Evolutionary conservation across 441 rosid species (phyloP).

Genomic region (Iberis amara): DNA sequence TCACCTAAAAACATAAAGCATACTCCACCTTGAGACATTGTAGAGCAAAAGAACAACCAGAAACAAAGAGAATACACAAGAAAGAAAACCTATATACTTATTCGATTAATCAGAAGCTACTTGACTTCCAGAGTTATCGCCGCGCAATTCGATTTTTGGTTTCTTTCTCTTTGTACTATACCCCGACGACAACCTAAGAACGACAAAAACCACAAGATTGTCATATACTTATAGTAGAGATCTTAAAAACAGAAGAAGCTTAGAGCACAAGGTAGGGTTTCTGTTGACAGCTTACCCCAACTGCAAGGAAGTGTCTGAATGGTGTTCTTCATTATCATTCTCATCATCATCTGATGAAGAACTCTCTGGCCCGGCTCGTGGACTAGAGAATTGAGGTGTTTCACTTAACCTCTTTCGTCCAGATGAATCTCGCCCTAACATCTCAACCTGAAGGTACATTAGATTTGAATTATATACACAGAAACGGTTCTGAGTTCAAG

Average conservation of each 20-base stretch:
- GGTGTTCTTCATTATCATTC: constrained; percentile 23
- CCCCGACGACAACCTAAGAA: constrained; percentile 21
- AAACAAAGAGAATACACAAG: too few relatives aligned
- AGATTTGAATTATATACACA: too few relatives aligned
- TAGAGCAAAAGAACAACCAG: too few relatives aligned
- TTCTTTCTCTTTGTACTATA: constrained; percentile 23
- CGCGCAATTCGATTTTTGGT: constrained; percentile 22
- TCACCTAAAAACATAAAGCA: too few relatives aligned
- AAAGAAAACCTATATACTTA: too few relatives aligned
- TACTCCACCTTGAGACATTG: too few relatives aligned
- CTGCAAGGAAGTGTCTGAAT: constrained; percentile 35
- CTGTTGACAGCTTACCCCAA: constrained; percentile 28
- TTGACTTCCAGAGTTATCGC: constrained; percentile 34
- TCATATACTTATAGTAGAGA: too few relatives aligned
- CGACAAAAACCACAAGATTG: not conserved
- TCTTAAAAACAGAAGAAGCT: not conserved
- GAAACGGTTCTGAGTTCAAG: too few relatives aligned
- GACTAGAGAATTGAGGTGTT: constrained; percentile 20
- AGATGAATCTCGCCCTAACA: constrained; percentile 26
- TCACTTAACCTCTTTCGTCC: constrained; percentile 15
- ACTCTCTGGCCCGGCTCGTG: constrained; percentile 23
- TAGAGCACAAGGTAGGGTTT: constrained; percentile 21
- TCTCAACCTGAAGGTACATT: constrained; percentile 19
- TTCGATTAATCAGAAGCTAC: constrained; percentile 29
- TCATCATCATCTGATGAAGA: constrained; percentile 30